Conservation (phyloP, 164 flowering plant genomes). For the Macadamia integrifolia region DNA sequence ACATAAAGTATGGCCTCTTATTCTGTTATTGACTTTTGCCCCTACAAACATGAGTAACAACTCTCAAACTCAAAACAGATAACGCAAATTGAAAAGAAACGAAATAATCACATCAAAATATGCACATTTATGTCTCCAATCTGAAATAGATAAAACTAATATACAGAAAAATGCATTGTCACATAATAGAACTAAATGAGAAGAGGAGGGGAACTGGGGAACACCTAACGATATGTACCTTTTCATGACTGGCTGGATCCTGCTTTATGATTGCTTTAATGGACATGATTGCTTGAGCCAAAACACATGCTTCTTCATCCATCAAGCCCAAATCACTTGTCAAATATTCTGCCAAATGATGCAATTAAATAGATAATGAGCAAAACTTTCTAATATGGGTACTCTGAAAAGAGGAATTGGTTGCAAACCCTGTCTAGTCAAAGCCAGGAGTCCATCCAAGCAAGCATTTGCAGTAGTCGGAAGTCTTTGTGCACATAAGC, state of each 20-base stretch:
- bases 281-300: conserved; percentile 76
- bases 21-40: no score
- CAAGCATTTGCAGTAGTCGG: conserved; percentile 60
- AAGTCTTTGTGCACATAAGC: conserved; percentile 75
- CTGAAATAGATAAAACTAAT: not conserved
- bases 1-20: no score
- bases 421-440: conserved; percentile 57
- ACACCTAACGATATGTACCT: conserved; percentile 32
- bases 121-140: no score
- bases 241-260: conserved; percentile 69
- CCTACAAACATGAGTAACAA: no score
- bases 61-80: no score
- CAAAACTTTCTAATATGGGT: not conserved
- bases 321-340: conserved; percentile 24
- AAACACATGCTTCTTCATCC: conserved; percentile 61
- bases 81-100: no score
- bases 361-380: not conserved
- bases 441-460: conserved; percentile 67
- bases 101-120: no score
- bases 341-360: conserved; percentile 43
- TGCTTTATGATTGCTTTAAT: conserved; percentile 63
- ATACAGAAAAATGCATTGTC: not conserved
- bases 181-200: not conserved
- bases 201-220: not conserved
- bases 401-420: conserved; percentile 1